Base-by-base conservation (phyloP, 2,329 filamentous ascomycete species). In the Penicillium sp. region DNA sequence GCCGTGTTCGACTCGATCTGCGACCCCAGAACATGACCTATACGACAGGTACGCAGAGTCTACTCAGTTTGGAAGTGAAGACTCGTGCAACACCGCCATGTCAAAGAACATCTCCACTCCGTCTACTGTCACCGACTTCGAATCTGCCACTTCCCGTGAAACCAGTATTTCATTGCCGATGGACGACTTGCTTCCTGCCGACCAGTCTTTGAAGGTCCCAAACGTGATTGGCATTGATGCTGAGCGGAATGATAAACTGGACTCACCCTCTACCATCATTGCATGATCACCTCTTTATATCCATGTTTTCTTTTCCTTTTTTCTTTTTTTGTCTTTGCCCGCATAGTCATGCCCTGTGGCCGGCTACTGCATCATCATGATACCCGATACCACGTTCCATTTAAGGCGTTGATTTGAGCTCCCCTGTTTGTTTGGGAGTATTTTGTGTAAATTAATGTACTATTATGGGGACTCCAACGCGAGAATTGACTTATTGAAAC, bases 91-190 rank as follows among this genome's bases (percentile, higher is more conserved):
- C 47, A 62, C 46, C 33, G 58, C 60, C 7, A 63, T 65, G 5
- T 63, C 65, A 6, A 70, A 72, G 29, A 60, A 62, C 29, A 66
- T 66, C 53, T 72, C 70, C 9, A 59, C 62, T 6, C 60, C 64
- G 11, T 70, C 66, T 3, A 68, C 62, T 5, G 55, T 61, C 31
- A 68, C 70, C n/a, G 69, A 68, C 38, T 62, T 63, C n/a, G 64
- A 62, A 9, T 72, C 67, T 19, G 55, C 56, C 38, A 65, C 62
- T 10, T 72, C 71, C 10, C 67, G 60, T 21, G 65, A 70, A 19
- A 70, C 70, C 15, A 72, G 71, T 40, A 58, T 73, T 9, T 71
- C 59, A 5, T 40, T 58, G 27, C 45, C 47, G 38, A 44, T 50
- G 23, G 64, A 67, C 4, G 62, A 63, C 16, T 25, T 52, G 13